Evolutionary conservation across 2,329 filamentous ascomycete genomes (phyloP), one percentile per base, ranked within the genome.

Genomic region (Aspergillus costaricaensis): DNA sequence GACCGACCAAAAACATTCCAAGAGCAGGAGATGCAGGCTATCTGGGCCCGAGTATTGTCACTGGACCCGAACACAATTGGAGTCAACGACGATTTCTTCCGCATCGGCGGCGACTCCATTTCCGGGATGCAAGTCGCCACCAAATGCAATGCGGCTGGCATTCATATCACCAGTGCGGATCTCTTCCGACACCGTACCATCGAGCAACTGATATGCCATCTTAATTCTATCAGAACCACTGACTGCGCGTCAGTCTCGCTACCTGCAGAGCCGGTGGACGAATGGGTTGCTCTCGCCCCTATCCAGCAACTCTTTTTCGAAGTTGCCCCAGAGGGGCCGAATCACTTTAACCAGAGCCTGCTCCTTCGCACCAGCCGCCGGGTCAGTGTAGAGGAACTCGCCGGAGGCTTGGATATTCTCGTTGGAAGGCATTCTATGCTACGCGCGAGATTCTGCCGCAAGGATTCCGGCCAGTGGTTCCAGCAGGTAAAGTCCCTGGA

Each of bases 1-100:
- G 0, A 77, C 83, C 0, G 77, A 4, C 63, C 63, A 10, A 10
- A 19, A 10, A 60, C 39, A 10, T 15, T 41, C 2, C n/a, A 41
- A 6, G 64, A 66, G 41, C 19, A 30, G 1, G 19, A n/a, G 21
- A 7, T 66, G 2, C 60, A 55, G 14, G 10, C 44, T 1, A 57
- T 65, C 5, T 66, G 64, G 72, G 59, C 62, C 0, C 4, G 49
- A 9, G 49, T 58, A 4, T 38, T 66, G 12, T 57, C 59, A 15
- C 39, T 55, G 4, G 21, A 30, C 2, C 25, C 23, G 10, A 25
- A 25, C 12, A 25, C 44, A 2, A 57, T 66, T 10, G 57, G 55
- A 2, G 12, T 54, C 12, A 44, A 58, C 5, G 66, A 70, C 19
- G 69, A 60, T 48, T 74, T 74, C 59, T 63, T 66, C 30, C 52